These are phyloP conservation scores for Cladophialophora immunda DNA, from an alignment of 2,329 filamentous ascomycete species.

Conservation along the genomic window DNA sequence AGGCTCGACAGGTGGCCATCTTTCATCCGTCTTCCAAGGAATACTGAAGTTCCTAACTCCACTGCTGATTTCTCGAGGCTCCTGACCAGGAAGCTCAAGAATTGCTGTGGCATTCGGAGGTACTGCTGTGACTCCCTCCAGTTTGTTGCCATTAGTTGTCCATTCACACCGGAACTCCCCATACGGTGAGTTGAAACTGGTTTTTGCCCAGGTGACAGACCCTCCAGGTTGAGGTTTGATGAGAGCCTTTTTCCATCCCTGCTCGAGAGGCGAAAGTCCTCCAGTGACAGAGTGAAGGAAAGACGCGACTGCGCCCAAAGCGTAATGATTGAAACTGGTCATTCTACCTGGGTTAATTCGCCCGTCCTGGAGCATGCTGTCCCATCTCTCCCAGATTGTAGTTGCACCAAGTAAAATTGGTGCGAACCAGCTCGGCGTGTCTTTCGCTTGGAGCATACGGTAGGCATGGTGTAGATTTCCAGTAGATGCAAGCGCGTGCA, in stretches of 20 bases:
- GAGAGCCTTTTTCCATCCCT: constrained; percentile 46
- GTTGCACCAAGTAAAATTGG: constrained; percentile 53
- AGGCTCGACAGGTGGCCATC: too few relatives aligned
- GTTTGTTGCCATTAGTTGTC: too few relatives aligned
- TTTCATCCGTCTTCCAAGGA: too few relatives aligned
- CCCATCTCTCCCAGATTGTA: constrained; percentile 57
- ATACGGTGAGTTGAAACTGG: constrained; percentile 44
- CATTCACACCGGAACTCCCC: constrained; percentile 42
- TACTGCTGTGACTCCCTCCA: too few relatives aligned
- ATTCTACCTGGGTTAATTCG: constrained; percentile 52
- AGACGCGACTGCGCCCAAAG: constrained; percentile 50
- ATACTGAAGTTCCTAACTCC: too few relatives aligned
- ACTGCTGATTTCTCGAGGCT: too few relatives aligned
- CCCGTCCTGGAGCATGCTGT: constrained; percentile 51
- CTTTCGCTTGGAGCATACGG: constrained; percentile 51
- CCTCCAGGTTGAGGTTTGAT: constrained; percentile 47
- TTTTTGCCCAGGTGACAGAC: constrained; percentile 44
- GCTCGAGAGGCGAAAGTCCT: constrained; percentile 42
- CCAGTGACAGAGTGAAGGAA: constrained; percentile 51
- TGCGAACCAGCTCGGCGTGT: constrained; percentile 51
- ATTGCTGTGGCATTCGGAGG: too few relatives aligned
- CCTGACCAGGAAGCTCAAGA: too few relatives aligned
- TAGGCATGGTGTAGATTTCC: constrained; percentile 45
- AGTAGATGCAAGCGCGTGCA: constrained; percentile 42
- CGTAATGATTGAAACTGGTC: constrained; percentile 57